Evolutionary conservation across 495 filamentous ascomycete species (phyloP).

Genomic region (Hyphodiscus hymeniophilus): DNA sequence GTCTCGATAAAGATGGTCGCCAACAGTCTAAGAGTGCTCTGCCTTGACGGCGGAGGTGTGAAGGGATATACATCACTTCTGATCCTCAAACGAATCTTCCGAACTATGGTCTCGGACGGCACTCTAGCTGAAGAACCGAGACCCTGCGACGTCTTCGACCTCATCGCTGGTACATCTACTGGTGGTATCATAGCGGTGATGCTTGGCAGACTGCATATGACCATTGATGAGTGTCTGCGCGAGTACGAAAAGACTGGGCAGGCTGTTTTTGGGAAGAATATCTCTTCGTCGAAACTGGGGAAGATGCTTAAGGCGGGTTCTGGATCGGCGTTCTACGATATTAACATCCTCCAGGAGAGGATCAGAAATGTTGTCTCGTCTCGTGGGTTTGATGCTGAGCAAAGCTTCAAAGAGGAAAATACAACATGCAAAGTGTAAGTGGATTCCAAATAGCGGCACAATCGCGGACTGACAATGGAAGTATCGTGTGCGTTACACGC

Average conservation of each 20-base stretch:
- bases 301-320: neutral
- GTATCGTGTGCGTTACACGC: no score
- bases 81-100: conserved; percentile 37
- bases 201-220: conserved; percentile 44
- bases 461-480: no score
- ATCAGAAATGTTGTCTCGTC: neutral
- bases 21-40: conserved; percentile 12
- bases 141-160: conserved; percentile 26
- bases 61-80: conserved; percentile 41
- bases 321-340: neutral
- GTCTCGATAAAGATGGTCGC: no score
- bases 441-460: no score
- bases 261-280: neutral
- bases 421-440: no score
- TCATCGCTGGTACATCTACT: conserved; percentile 30
- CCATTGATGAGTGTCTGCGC: conserved; percentile 38
- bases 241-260: conserved; percentile 33
- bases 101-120: conserved; percentile 31
- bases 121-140: conserved; percentile 29
- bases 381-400: neutral
- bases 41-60: conserved; percentile 47
- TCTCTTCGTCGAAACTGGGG: neutral
- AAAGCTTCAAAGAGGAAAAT: no score
- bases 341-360: neutral
- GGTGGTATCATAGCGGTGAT: conserved; percentile 42